phyloP scores from a whole-genome alignment of 768 basidiomycete species.

The Artomyces pyxidatus region DNA sequence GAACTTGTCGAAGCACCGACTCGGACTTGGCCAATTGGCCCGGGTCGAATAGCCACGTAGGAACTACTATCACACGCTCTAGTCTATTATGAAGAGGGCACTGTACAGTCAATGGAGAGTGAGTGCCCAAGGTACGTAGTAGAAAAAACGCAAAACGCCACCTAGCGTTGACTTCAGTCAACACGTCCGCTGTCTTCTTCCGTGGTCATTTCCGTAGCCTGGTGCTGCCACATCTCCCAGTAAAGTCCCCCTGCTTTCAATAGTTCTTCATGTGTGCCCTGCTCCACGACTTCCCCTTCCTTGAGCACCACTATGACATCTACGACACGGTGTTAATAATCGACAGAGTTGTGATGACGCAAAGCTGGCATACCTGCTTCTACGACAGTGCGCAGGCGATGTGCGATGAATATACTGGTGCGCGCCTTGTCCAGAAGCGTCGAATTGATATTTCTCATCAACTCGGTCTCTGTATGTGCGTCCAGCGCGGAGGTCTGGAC shows the following conservation, averaged over 20 bases:
- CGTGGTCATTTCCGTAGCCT: conserved; percentile 32
- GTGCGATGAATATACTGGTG: conserved; percentile 96
- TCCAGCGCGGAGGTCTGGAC: conserved; percentile 89
- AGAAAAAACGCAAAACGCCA: too few relatives aligned
- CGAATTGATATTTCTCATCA: conserved; percentile 90
- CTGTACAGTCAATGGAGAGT: too few relatives aligned
- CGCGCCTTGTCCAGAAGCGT: conserved; percentile 68
- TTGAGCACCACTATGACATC: conserved; percentile 91
- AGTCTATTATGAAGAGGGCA: too few relatives aligned
- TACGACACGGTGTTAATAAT: conserved; percentile 19
- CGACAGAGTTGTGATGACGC: too few relatives aligned
- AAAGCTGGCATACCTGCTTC: conserved; percentile 74
- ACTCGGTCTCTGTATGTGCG: conserved; percentile 87
- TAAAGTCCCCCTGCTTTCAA: conserved; percentile 66
- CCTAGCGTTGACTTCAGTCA: too few relatives aligned
- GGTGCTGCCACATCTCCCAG: conserved; percentile 75
- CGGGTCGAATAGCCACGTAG: too few relatives aligned
- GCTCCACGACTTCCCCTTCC: conserved; percentile 86
- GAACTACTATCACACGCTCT: too few relatives aligned
- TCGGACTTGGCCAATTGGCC: too few relatives aligned
- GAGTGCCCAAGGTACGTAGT: too few relatives aligned
- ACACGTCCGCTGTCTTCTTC: too few relatives aligned
- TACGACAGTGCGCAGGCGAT: conserved; percentile 81
- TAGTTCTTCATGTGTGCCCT: conserved; percentile 89
- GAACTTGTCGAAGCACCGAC: too few relatives aligned